Conservation (phyloP, 495 filamentous ascomycete species). For the Gamarada debralockiae region DNA sequence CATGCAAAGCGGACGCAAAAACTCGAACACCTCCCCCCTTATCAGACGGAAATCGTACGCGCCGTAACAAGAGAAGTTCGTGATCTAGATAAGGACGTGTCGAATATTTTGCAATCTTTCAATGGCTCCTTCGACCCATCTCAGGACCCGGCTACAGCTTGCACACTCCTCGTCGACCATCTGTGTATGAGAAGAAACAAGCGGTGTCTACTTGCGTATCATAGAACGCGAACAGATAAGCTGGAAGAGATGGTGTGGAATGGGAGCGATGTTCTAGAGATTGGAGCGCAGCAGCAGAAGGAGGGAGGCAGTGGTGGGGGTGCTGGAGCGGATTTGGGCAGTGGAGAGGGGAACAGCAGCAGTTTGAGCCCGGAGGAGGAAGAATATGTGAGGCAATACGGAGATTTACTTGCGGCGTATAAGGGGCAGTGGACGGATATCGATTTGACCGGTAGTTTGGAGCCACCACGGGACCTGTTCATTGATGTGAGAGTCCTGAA, state of each 20-base stretch:
- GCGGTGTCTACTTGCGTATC: slow-evolving; percentile 92
- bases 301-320: slow-evolving; percentile 20
- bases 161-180: slow-evolving; percentile 87
- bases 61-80: slow-evolving; percentile 87
- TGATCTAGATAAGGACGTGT: slow-evolving; percentile 89
- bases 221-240: slow-evolving; percentile 83
- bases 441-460: slow-evolving; percentile 90
- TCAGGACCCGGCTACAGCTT: slow-evolving; percentile 78
- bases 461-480: slow-evolving; percentile 92
- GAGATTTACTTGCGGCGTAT: slow-evolving; percentile 88
- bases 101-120: slow-evolving; percentile 74
- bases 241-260: slow-evolving; percentile 93
- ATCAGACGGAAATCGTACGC: slow-evolving; percentile 89
- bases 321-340: slow-evolving; percentile 37
- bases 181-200: slow-evolving; percentile 95
- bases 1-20: slow-evolving; percentile 95
- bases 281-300: slow-evolving; percentile 40
- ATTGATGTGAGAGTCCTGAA: slow-evolving; percentile 96
- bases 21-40: slow-evolving; percentile 82
- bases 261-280: slow-evolving; percentile 72
- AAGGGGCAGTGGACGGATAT: slow-evolving; percentile 99
- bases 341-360: slow-evolving; percentile 51
- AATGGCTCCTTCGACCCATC: slow-evolving; percentile 81
- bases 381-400: slow-evolving; percentile 89
- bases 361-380: slow-evolving; percentile 96